Evolutionary conservation across 495 filamentous ascomycete genomes (phyloP), one percentile per base, ranked within the genome.

Genomic region (Aspergillus hancockii): DNA sequence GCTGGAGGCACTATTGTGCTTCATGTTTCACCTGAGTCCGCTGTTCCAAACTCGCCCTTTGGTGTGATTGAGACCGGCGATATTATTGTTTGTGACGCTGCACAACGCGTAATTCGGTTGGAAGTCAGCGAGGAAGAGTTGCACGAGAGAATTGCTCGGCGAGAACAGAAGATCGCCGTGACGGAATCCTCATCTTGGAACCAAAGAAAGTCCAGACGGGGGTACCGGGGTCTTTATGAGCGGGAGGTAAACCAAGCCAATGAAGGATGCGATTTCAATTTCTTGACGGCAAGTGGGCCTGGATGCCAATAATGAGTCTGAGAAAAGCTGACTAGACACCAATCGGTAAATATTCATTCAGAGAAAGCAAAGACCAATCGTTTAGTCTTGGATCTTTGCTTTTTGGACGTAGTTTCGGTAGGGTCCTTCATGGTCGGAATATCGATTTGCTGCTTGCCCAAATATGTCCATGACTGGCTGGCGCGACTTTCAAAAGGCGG

Each of bases 1-100:
- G 87, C 87, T 0, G 86, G 85, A 0, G 86, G 87, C 1, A 89
- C 85, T 0, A 86, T 90, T n/a, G 75, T 87, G 0, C 70, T 90
- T 40, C 86, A 89, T 66, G 77, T 89, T 3, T 82, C 81, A 18
- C 87, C 86, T 0, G 87, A 90, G 67, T 79, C 82, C 34, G 84
- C 76, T 5, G 65, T 85, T 34, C 80, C 83, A 9, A 73, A 63
- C 31, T 81, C 76, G n/a, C 81, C 81, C 30, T 74, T 88, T 47
- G 86, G 85, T 0, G 68, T 85, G n/a, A 76, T 89, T 36, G 62
- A 77, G 59, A 81, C 84, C 31, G 84, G 85, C 5, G 86, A 88
- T 62, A 36, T 82, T 45, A 78, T 89, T 23, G 67, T 66, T 8
- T 82, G 79, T 40, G 83, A 88, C 67, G 70, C 83, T 0, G 82